A percentile compares a stretch with the other conserved stretches of the same genome.
phyloP scores from a whole-genome alignment of 345 rosid species.

The Sisymbrium altissimum region DNA sequence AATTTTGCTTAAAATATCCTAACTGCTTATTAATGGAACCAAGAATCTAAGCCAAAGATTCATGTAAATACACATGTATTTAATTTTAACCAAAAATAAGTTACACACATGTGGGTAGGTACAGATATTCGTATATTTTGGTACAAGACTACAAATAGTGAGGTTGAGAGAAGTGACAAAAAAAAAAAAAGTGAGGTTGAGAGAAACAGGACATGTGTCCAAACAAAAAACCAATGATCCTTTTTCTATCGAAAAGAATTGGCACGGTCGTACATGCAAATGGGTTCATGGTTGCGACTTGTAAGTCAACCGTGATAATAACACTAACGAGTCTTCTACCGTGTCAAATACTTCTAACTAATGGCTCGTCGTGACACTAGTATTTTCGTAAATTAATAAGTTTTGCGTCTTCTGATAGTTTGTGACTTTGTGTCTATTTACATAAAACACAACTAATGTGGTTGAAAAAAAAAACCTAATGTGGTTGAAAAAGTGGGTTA shows the following conservation, averaged over 20 bases:
- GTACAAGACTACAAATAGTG: background rate
- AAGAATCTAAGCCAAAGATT: too few relatives aligned
- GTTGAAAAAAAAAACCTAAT: background rate
- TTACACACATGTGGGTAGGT: too few relatives aligned
- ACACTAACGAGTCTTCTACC: background rate
- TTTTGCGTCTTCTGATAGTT: background rate
- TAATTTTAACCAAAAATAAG: too few relatives aligned
- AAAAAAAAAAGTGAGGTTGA: background rate
- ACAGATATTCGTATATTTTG: too few relatives aligned
- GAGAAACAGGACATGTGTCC: background rate
- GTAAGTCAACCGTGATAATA: slow-evolving; percentile 8
- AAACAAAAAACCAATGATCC: background rate
- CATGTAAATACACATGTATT: too few relatives aligned
- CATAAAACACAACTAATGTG: background rate
- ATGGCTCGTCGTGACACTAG: background rate
- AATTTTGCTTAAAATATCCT: too few relatives aligned
- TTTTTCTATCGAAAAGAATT: background rate
- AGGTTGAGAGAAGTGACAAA: background rate
- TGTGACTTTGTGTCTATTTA: too few relatives aligned
- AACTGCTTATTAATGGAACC: too few relatives aligned
- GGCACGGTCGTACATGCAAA: background rate
- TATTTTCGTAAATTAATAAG: background rate
- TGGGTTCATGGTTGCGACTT: background rate
- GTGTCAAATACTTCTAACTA: background rate
- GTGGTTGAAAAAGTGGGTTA: background rate